Base-by-base conservation (phyloP, 73 alveolate species). In the Uronychia binucleata region DNA sequence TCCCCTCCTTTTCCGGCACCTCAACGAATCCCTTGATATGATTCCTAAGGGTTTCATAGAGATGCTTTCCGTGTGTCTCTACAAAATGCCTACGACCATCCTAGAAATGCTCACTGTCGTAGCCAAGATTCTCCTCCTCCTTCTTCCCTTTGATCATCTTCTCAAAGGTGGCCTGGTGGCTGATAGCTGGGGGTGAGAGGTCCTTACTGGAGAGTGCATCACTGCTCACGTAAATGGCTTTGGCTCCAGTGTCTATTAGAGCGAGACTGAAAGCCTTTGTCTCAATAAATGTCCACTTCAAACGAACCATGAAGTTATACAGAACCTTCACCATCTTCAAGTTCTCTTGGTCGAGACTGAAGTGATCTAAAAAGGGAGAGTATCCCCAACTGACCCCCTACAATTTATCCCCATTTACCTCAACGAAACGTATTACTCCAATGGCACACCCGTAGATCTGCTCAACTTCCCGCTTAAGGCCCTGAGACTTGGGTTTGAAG, bases 231-330 rank as follows among this genome's bases (percentile, higher is more conserved):
- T 46, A 46, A 19, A 46, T 19, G 19, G 67, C n/a, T 46, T 46
- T 46, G 5, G 67, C 5, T 19, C 19, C n/a, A 11, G 5, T 46
- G 67, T 46, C 67, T 11, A 46, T 46, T n/a, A n/a, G n/a, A n/a
- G n/a, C n/a, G n/a, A n/a, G 67, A 46, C 67, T 46, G 67, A 46
- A 46, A 46, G 67, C 19, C 19, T n/a, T n/a, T n/a, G n/a, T n/a
- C n/a, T n/a, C n/a, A n/a, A n/a, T n/a, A n/a, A n/a, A n/a, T n/a
- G n/a, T n/a, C n/a, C 84, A 32, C 46, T 88, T 88, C 30, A 88
- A 59, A 34, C 94, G 82, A 31, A 33, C 60, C 91, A 88, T 88
- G 67, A 83, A 78, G 88, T 88, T 88, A 57, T 77, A 83, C 58
- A 88, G 87, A 46, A 88, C 94, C 78, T 83, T 88, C 11, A 82